Evolutionary conservation across 2,329 filamentous ascomycete species (phyloP).

Genomic region (Phoma sp.): DNA sequence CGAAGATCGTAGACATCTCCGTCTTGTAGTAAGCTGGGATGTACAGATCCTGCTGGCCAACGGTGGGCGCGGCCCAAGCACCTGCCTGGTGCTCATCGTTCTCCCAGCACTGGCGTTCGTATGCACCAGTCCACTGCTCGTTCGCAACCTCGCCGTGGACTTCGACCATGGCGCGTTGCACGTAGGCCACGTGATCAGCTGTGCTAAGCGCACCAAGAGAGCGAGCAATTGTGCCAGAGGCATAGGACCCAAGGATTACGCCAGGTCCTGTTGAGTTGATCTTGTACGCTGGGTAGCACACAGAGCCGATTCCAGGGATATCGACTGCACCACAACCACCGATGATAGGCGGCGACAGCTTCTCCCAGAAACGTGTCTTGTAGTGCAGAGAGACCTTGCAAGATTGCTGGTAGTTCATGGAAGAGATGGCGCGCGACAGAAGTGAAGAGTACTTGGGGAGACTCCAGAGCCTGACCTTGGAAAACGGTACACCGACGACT

Average conservation of each 20-base stretch:
- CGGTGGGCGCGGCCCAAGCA: constrained; percentile 65
- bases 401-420: constrained; percentile 57
- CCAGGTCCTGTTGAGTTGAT: constrained; percentile 69
- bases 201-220: constrained; percentile 59
- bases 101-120: constrained; percentile 70
- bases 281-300: constrained; percentile 72
- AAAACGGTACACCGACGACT: constrained; percentile 69
- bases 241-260: constrained; percentile 66
- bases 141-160: constrained; percentile 67
- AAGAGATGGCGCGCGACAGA: constrained; percentile 55
- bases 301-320: constrained; percentile 65
- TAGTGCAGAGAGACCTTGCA: constrained; percentile 72
- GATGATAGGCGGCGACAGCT: constrained; percentile 62
- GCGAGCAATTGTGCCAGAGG: constrained; percentile 53
- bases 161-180: constrained; percentile 70
- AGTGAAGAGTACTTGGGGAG: constrained; percentile 61
- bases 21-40: constrained; percentile 76
- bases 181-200: constrained; percentile 66
- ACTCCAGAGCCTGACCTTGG: constrained; percentile 67
- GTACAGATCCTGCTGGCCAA: constrained; percentile 72
- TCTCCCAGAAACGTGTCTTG: constrained; percentile 67
- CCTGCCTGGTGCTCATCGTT: constrained; percentile 66
- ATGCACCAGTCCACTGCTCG: constrained; percentile 69
- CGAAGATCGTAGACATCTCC: constrained; percentile 70
- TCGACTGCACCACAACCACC: constrained; percentile 68